Evolutionary conservation across 208 protist species (phyloP).

Genomic region (Trypanosoma lewisi): DNA sequence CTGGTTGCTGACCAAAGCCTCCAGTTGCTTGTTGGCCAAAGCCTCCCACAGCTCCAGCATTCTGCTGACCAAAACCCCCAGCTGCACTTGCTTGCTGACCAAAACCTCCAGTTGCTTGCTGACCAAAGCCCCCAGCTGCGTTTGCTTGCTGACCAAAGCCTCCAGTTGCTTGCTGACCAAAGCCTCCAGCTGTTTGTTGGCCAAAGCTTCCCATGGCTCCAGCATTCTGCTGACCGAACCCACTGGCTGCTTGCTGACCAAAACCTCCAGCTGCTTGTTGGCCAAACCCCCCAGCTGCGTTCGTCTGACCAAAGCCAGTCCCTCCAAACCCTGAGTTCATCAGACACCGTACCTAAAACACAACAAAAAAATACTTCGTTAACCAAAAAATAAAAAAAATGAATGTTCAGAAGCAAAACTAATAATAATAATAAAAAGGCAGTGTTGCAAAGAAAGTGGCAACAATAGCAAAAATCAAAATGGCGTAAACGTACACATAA

Average conservation of each 20-base stretch:
- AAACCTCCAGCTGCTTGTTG: conserved; percentile 23
- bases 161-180: conserved; percentile 31
- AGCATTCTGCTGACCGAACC: conserved; percentile 35
- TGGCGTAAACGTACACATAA: neutral
- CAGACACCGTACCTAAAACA: conserved; percentile 7
- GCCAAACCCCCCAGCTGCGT: conserved; percentile 30
- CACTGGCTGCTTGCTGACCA: conserved; percentile 30
- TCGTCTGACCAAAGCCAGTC: conserved; percentile 28
- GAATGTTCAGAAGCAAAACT: neutral
- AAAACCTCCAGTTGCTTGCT: conserved; percentile 27
- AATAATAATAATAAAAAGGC: neutral
- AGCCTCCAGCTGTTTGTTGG: conserved; percentile 26
- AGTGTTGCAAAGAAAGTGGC: too few relatives aligned
- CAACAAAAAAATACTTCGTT: neutral
- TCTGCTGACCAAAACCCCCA: conserved; percentile 40
- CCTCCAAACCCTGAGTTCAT: conserved; percentile 27
- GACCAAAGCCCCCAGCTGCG: conserved; percentile 14
- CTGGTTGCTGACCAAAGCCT: conserved; percentile 37
- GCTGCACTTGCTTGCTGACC: conserved; percentile 25
- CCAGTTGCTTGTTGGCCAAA: conserved; percentile 17
- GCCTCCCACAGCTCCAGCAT: conserved; percentile 4
- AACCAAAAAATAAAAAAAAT: conserved; percentile 2
- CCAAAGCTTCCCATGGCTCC: conserved; percentile 23
- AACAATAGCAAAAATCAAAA: neutral
- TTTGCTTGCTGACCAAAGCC: conserved; percentile 13